phyloP scores from a whole-genome alignment of 805 yeast species.

The Millerozyma acaciae region DNA sequence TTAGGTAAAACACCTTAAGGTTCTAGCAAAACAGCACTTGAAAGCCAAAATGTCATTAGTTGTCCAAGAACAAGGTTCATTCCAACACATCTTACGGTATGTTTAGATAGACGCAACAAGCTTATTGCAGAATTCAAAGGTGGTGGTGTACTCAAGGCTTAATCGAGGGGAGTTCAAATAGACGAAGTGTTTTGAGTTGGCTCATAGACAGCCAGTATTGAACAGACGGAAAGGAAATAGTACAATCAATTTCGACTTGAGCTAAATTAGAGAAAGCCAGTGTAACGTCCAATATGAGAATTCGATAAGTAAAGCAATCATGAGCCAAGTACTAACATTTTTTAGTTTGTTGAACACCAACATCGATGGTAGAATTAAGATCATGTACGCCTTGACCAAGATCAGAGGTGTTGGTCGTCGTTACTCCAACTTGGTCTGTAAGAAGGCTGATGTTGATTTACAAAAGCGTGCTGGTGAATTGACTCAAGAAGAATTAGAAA shows the following conservation, averaged over 20 bases:
- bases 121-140: too few species aligned
- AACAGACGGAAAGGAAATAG: too few species aligned
- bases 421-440: constrained; percentile 99
- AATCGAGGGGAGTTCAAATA: too few species aligned
- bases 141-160: too few species aligned
- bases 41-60: constrained; percentile 81
- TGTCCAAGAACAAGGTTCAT: constrained; percentile 98
- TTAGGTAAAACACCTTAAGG: constrained; percentile 1
- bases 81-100: constrained; percentile 99
- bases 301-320: background rate
- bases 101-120: too few species aligned
- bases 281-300: too few species aligned
- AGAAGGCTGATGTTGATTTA: constrained; percentile 99
- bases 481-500: constrained; percentile 99
- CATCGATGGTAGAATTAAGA: constrained; percentile 99
- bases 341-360: constrained; percentile 97
- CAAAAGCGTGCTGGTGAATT: constrained; percentile 99
- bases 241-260: too few species aligned
- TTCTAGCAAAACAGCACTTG: constrained; percentile 6
- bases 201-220: too few species aligned
- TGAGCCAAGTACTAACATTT: constrained; percentile 21
- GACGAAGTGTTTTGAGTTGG: too few species aligned
- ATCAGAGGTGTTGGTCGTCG: constrained; percentile 99
- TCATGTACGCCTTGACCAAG: constrained; percentile 99
- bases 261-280: too few species aligned